A percentile compares a stretch with the other conserved stretches of the same genome.
phyloP scores from a whole-genome alignment of 164 flowering plant genomes.

The Umbellularia californica region DNA sequence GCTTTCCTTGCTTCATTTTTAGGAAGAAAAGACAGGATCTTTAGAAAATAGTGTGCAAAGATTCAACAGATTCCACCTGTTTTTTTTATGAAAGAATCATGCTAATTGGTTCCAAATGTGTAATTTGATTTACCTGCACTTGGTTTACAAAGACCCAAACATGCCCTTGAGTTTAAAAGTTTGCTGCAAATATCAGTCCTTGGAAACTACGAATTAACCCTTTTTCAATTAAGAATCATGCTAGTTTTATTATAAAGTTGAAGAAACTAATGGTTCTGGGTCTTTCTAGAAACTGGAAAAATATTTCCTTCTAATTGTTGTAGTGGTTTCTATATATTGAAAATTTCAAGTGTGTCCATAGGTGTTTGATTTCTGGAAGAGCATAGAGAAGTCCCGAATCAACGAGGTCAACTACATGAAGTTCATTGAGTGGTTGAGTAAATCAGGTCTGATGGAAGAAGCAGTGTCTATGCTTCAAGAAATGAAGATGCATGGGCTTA shows the following conservation, averaged over 20 bases:
- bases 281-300: not conserved
- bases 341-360: constrained; percentile 12
- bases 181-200: not conserved
- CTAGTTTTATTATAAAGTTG: not conserved
- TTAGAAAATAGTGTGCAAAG: too few relatives aligned
- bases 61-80: too few relatives aligned
- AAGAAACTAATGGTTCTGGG: not conserved
- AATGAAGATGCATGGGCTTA: constrained; percentile 30
- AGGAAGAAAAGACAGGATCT: too few relatives aligned
- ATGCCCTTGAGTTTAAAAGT: too few relatives aligned
- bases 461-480: constrained; percentile 28
- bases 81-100: too few relatives aligned
- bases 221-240: not conserved
- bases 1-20: not conserved
- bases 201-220: not conserved
- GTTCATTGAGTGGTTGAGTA: constrained; percentile 34
- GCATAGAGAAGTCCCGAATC: constrained; percentile 34
- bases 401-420: constrained; percentile 38
- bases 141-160: too few relatives aligned
- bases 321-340: not conserved
- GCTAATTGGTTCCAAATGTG: too few relatives aligned
- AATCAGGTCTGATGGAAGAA: constrained; percentile 39
- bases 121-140: too few relatives aligned
- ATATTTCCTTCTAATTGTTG: not conserved
- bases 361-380: constrained; percentile 60